Base-by-base conservation (phyloP, 1,139 yeast genomes). In the Debaryomyces nepalensis region DNA sequence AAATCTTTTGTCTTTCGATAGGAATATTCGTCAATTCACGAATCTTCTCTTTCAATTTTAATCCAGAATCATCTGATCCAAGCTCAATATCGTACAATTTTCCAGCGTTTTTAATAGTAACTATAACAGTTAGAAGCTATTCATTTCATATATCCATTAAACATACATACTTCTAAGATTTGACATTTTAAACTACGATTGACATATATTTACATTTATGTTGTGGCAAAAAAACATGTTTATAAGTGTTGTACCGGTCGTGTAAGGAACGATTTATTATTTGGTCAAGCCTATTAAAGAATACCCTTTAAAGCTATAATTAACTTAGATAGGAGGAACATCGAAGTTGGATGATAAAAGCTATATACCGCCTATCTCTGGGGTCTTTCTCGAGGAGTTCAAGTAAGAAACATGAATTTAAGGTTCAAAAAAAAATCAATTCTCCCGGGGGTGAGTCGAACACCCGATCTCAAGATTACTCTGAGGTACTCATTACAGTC, bases 381-480 rank as follows among this genome's bases (percentile, higher is more conserved):
- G n/a, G n/a, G n/a, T n/a, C n/a, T n/a, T n/a, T n/a, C n/a, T n/a
- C n/a, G n/a, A n/a, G n/a, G n/a, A n/a, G n/a, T n/a, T n/a, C n/a
- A n/a, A n/a, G n/a, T n/a, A n/a, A n/a, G n/a, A n/a, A n/a, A n/a
- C n/a, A n/a, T n/a, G n/a, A 14, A n/a, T 27, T 5, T 12, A 27
- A 27, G 16, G 15, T 8, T 12, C 5, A 33, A 33, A 21, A 31
- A 32, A 58, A 78, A 70, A 68, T 63, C 55, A 64, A 62, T 51
- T 82, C 87, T 81, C 87, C 82, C 77, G 85, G 82, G 86, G 83
- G 87, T 77, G 87, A 81, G 79, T 82, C 86, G 87, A 82, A 82
- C 87, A 76, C 87, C 84, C 86, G 87, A 80, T 81, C 85, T 80
- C 84, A 79, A 81, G 87, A 81, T 82, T 57, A 70, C 84, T 68